Percentiles rank a stretch among this genome's conserved stretches.
These are phyloP conservation scores for Psilocybe sp. DNA, from an alignment of 768 basidiomycete genomes.

Conservation along the genomic window DNA sequence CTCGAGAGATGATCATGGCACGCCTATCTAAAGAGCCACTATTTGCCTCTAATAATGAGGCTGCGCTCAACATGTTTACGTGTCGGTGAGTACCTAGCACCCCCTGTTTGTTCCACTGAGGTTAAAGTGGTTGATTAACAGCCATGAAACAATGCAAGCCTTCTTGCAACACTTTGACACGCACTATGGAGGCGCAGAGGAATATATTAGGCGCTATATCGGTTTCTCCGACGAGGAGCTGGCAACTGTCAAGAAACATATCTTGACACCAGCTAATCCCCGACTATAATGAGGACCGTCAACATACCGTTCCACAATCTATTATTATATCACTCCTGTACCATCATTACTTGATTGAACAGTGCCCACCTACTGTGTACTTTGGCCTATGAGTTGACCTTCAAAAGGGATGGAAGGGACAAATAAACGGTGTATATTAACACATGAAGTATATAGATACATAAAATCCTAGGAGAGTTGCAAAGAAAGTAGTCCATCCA, in stretches of 20 bases:
- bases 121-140: constrained; percentile 22
- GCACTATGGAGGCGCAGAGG: constrained; percentile 67
- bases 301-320: not conserved
- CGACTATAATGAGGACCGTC: constrained; percentile 6
- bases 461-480: not conserved
- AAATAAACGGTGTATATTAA: no score
- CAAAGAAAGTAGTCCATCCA: not conserved
- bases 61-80: constrained; percentile 80
- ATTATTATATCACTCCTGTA: not conserved
- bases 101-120: not conserved
- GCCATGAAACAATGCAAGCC: constrained; percentile 75
- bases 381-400: no score
- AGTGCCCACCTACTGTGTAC: no score
- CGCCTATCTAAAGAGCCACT: constrained; percentile 68
- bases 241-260: constrained; percentile 51
- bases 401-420: no score
- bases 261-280: constrained; percentile 35
- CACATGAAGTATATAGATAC: no score
- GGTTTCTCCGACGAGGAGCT: constrained; percentile 65
- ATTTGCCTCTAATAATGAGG: constrained; percentile 70
- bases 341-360: not conserved
- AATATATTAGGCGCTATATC: constrained; percentile 55
- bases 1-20: constrained; percentile 64
- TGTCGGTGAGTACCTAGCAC: constrained; percentile 51
- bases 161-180: constrained; percentile 59